Conservation (phyloP, 2,329 filamentous ascomycete species). For the Cordyceps pruinosa region DNA sequence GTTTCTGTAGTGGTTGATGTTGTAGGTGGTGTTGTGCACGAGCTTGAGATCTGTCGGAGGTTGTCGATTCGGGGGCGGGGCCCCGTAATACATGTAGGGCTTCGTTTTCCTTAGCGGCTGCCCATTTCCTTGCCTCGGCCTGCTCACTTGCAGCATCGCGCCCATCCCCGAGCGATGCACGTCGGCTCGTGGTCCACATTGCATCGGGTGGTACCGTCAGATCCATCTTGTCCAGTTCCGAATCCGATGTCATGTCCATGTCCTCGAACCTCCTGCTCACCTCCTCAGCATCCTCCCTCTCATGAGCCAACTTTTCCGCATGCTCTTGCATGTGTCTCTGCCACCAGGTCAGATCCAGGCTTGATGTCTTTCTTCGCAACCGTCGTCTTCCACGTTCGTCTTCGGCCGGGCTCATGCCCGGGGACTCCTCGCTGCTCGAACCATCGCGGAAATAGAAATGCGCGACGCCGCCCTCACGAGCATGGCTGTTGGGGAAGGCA, state of each 20-base stretch:
- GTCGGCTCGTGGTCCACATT: conserved; percentile 35
- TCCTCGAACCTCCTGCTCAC: conserved; percentile 16
- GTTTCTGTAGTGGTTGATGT: conserved; percentile 1
- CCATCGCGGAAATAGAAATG: conserved; percentile 64
- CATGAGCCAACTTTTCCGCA: conserved; percentile 54
- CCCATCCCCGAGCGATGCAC: conserved; percentile 20
- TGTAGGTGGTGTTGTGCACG: conserved; percentile 4
- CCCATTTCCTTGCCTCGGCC: conserved; percentile 21
- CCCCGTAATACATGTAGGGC: conserved; percentile 10
- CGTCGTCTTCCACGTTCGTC: conserved; percentile 24
- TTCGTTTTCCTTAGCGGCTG: conserved; percentile 14
- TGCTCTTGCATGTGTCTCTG: conserved; percentile 75
- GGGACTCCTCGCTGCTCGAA: conserved; percentile 48
- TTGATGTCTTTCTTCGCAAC: conserved; percentile 52
- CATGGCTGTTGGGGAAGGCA: conserved; percentile 66
- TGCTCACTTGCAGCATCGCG: conserved; percentile 21
- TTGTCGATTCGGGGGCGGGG: conserved; percentile 5
- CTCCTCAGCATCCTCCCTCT: conserved; percentile 14
- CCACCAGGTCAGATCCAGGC: conserved; percentile 63
- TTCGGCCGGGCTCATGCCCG: conserved; percentile 30
- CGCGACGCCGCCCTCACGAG: conserved; percentile 61
- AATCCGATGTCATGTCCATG: conserved; percentile 30
- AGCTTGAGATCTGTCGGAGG: conserved; percentile 9
- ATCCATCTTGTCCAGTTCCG: conserved; percentile 38
- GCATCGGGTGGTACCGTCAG: conserved; percentile 32